Conservation (phyloP, 495 filamentous ascomycete species). For the Eremomyces bilateralis region DNA sequence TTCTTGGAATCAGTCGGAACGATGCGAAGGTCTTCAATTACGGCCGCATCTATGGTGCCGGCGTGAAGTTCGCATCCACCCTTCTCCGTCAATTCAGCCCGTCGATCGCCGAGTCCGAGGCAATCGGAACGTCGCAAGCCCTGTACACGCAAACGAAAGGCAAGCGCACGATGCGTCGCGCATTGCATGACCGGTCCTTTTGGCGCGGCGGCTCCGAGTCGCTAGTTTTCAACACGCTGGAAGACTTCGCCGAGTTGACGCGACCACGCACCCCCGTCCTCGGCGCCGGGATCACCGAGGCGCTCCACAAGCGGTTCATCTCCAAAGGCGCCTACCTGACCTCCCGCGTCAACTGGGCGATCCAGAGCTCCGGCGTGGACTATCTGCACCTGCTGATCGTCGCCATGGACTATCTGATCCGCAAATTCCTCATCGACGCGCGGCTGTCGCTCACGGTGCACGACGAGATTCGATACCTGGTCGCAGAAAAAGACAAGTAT, state of each 20-base stretch:
- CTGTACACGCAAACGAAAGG: constrained; percentile 86
- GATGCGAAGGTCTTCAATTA: constrained; percentile 98
- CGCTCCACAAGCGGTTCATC: constrained; percentile 67
- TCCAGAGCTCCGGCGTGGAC: constrained; percentile 91
- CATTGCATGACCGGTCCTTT: constrained; percentile 51
- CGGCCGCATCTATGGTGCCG: constrained; percentile 91
- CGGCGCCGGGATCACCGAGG: constrained; percentile 93
- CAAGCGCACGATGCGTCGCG: constrained; percentile 45
- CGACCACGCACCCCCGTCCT: constrained; percentile 76
- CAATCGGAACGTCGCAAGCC: constrained; percentile 47
- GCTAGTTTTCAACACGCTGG: constrained; percentile 92
- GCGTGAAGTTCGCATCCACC: constrained; percentile 76
- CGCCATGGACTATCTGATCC: constrained; percentile 78
- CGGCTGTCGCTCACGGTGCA: constrained; percentile 87
- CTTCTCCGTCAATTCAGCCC: constrained; percentile 89
- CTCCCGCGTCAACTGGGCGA: constrained; percentile 95
- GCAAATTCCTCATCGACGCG: constrained; percentile 65
- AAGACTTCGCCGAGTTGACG: constrained; percentile 93
- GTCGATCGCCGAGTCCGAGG: constrained; percentile 49
- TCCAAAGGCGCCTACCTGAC: constrained; percentile 86
- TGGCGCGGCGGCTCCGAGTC: constrained; percentile 95
- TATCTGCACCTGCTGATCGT: constrained; percentile 91
- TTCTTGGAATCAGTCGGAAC: constrained; percentile 80
- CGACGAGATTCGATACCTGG: constrained; percentile 90
- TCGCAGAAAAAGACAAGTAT: constrained; percentile 71